Evolutionary conservation across 2,329 filamentous ascomycete genomes (phyloP).

Genomic region (Phialocephala subalpina): DNA sequence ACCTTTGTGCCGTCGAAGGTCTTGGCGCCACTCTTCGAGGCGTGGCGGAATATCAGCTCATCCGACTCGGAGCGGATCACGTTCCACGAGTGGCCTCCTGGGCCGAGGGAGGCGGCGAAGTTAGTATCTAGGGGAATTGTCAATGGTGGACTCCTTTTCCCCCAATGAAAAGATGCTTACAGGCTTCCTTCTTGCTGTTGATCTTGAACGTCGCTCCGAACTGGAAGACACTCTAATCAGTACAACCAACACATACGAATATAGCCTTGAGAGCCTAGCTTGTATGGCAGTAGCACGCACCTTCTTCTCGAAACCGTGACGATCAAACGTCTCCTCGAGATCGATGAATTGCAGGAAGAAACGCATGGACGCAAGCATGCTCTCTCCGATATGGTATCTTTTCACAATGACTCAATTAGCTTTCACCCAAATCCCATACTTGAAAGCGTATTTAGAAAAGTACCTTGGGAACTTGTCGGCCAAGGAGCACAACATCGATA

Average conservation of each 20-base stretch:
- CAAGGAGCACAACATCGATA: slow-evolving; percentile 53
- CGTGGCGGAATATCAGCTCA: slow-evolving; percentile 53
- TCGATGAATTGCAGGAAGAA: slow-evolving; percentile 55
- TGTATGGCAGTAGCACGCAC: too few relatives aligned
- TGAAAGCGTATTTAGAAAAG: background rate
- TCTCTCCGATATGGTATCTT: slow-evolving; percentile 49
- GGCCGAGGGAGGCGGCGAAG: slow-evolving; percentile 38
- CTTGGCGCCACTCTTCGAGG: slow-evolving; percentile 49
- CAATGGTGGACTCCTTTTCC: background rate
- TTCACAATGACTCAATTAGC: background rate
- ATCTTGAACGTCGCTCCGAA: slow-evolving; percentile 27
- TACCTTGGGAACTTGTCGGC: slow-evolving; percentile 53
- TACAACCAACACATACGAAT: too few relatives aligned
- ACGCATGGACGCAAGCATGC: slow-evolving; percentile 48
- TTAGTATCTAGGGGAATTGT: slow-evolving; percentile 18
- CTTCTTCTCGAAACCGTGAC: slow-evolving; percentile 52
- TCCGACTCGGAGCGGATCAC: slow-evolving; percentile 56
- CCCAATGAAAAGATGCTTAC: background rate
- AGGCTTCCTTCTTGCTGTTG: slow-evolving; percentile 10
- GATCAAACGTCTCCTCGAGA: slow-evolving; percentile 48
- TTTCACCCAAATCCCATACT: background rate
- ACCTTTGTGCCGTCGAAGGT: slow-evolving; percentile 52
- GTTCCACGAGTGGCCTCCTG: slow-evolving; percentile 53
- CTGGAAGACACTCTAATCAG: background rate
- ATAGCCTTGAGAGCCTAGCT: background rate